Conservation (phyloP, 2,329 filamentous ascomycete genomes). For the Plenodomus lindquistii region DNA sequence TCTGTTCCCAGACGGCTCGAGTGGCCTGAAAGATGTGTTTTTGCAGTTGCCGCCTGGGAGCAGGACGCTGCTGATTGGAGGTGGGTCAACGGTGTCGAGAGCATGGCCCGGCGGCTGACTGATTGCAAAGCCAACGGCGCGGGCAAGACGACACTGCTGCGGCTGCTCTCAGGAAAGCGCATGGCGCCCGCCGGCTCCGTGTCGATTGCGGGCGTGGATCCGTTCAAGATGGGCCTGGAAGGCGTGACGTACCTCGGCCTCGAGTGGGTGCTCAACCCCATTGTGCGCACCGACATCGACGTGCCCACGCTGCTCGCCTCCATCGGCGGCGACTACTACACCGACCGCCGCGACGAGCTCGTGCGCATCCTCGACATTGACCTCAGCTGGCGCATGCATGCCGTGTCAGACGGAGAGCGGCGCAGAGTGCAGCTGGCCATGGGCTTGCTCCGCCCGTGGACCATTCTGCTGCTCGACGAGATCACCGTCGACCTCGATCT, state of each 20-base stretch:
- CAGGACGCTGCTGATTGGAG: slow-evolving; percentile 89
- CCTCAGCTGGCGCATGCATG: slow-evolving; percentile 90
- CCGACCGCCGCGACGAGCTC: slow-evolving; percentile 82
- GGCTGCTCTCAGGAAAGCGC: slow-evolving; percentile 91
- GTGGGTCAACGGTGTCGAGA: slow-evolving; percentile 51
- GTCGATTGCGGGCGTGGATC: slow-evolving; percentile 79
- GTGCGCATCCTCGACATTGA: slow-evolving; percentile 90
- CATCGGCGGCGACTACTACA: slow-evolving; percentile 84
- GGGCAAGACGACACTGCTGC: slow-evolving; percentile 94
- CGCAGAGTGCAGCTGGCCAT: slow-evolving; percentile 93
- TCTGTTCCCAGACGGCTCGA: slow-evolving; percentile 81
- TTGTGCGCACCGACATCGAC: slow-evolving; percentile 92
- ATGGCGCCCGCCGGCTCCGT: slow-evolving; percentile 79
- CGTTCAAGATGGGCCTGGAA: slow-evolving; percentile 86
- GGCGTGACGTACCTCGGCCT: slow-evolving; percentile 96
- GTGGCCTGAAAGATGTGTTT: slow-evolving; percentile 74
- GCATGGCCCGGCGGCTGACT: slow-evolving; percentile 15
- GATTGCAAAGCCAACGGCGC: slow-evolving; percentile 79
- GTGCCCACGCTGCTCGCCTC: slow-evolving; percentile 82
- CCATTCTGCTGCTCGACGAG: slow-evolving; percentile 87
- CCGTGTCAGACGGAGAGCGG: slow-evolving; percentile 89
- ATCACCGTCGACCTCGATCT: slow-evolving; percentile 97
- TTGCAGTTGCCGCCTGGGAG: slow-evolving; percentile 80
- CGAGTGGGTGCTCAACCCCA: slow-evolving; percentile 97
- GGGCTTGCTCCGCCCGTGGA: slow-evolving; percentile 91